Percentiles rank a stretch among this genome's conserved stretches.
These are phyloP conservation scores for Debaryomyces sp. DNA, from an alignment of 1,139 yeast species.

Conservation along the genomic window DNA sequence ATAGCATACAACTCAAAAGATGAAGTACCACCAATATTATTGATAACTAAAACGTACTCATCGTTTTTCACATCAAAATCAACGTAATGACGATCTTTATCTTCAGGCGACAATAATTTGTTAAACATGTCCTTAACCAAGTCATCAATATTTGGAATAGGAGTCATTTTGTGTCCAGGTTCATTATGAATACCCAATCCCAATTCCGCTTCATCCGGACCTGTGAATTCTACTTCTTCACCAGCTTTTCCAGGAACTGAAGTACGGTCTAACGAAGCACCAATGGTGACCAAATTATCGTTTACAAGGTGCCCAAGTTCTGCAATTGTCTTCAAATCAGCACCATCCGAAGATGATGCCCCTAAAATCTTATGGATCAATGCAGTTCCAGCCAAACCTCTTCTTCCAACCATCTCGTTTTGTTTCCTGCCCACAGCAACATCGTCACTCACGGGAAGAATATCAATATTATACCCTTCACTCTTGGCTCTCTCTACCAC, in stretches of 20 bases:
- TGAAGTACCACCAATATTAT: constrained; percentile 87
- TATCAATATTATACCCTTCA: constrained; percentile 69
- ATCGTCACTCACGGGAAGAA: constrained; percentile 82
- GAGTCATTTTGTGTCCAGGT: constrained; percentile 76
- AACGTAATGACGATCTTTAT: constrained; percentile 71
- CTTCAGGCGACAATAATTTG: constrained; percentile 54
- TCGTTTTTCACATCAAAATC: constrained; percentile 58
- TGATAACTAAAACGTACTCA: constrained; percentile 68
- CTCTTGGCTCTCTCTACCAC: constrained; percentile 87
- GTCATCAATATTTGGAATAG: constrained; percentile 68
- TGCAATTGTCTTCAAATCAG: constrained; percentile 51
- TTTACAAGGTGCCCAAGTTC: constrained; percentile 63
- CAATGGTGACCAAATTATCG: constrained; percentile 76
- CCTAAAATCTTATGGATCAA: constrained; percentile 86
- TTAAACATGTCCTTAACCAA: constrained; percentile 57
- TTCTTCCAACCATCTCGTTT: constrained; percentile 88
- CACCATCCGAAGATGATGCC: constrained; percentile 56
- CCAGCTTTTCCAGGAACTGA: constrained; percentile 79
- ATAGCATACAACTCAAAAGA: constrained; percentile 73
- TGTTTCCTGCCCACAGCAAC: constrained; percentile 89
- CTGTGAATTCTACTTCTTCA: constrained; percentile 47
- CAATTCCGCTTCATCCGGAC: constrained; percentile 69
- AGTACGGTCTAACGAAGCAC: constrained; percentile 88
- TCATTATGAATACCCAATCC: constrained; percentile 98
- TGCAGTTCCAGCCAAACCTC: constrained; percentile 92